Base-by-base conservation (phyloP, 2,329 filamentous ascomycete genomes). In the Thielaviopsis musarum region DNA sequence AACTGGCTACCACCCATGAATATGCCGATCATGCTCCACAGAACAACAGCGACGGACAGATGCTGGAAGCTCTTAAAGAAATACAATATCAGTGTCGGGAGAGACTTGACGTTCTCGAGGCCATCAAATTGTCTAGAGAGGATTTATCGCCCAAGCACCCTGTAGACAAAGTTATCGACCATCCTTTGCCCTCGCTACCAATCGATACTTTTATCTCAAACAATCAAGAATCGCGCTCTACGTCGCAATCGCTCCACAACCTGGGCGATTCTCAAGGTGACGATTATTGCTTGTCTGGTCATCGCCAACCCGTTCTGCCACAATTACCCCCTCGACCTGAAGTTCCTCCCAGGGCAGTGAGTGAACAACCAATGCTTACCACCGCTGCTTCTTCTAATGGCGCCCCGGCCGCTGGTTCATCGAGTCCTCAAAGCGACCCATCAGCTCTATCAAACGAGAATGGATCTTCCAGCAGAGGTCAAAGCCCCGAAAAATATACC, bases 31-130 rank as follows among this genome's bases (percentile, higher is more conserved):
- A 87, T 68, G 75, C 77, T 13, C 83, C 88, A 21, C 82, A 83
- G 66, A 85, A 83, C 56, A 88, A 94, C 71, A 94, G 88, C 1
- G 91, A 97, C 68, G 85, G 81, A 66, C 84, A 88, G 2, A 73
- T 97, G 60, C 79, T 87, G 59, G 87, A 93, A 59, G 94, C 90
- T 55, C 73, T 97, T 62, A 81, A 82, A 61, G 80, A 90, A 66
- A 79, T 97, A 67, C 90, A 97, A 69, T 70, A 91, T 63, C 91
- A 96, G 71, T 96, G 91, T 71, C 91, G 93, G 70, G 91, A 97
- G 71, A 81, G 91, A 55, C 88, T 96, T 56, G 89, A 95, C 68
- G 75, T 97, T 38, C 77, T 97, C 6, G 86, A 93, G 68, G 86
- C 91, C 6, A 74, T 97, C 60, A 81, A 84, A 62, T 75, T 86